Base-by-base conservation (phyloP, 257 asterid genomes). In the Cruciata laevipes region DNA sequence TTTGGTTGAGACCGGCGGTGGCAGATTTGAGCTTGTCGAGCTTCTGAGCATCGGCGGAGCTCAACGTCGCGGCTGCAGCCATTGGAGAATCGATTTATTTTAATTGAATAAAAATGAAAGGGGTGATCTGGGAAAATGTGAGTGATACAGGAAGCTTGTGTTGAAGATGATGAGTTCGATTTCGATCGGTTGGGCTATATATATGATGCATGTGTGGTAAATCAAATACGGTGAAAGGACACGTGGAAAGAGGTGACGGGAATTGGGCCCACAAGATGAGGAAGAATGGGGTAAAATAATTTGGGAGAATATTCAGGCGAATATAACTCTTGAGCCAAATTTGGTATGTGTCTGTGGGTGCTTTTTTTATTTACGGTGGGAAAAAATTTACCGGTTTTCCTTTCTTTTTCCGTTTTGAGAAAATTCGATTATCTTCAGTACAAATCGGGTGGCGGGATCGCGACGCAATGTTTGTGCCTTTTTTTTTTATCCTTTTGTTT, bases 1-100 rank as follows among this genome's bases (percentile, higher is more conserved):
- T 88, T 84, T 85, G 96, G 37, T 25, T 74, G 79, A 92, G 96
- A 55, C 69, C 40, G 56, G 94, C 73, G 33, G 83, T 85, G 18
- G 91, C 83, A 21, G 93, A 81, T 76, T 86, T 83, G 68, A 92
- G 95, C 67, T 79, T 79, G 44, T 80, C 24, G 71, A 92, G 80
- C 83, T 86, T 89, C 72, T 87, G 84, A 18, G 93, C 73, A 77
- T 87, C 94, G 17, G 86, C 76, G 5, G 81, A 63, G 70, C 75
- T 84, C 47, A 89, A 58, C 8, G 81, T 63, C 52, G 72, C 83
- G 58, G 75, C 77, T 5, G 86, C 63, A 35, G 89, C 83, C 84
- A 83, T 83, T 72, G 80, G 8, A 32, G 69, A 42, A 4, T 0
- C 5, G 6, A 3, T 59, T 59, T 12, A 4, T 23, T 21, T 57